phyloP scores from a whole-genome alignment of 2,329 filamentous ascomycete genomes.

The Thermomyces lanuginosus region DNA sequence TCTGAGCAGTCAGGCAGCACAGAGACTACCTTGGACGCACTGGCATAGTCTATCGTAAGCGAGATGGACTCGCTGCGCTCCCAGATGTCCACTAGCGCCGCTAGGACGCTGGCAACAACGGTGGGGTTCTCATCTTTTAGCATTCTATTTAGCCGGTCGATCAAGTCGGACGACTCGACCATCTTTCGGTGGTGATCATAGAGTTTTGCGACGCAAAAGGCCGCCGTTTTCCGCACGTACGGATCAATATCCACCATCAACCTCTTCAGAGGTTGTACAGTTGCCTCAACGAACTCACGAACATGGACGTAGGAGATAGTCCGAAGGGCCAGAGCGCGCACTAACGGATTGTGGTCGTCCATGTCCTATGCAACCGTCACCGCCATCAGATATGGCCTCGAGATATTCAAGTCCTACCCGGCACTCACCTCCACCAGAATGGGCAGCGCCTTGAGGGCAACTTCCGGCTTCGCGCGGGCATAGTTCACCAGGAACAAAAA shows the following conservation, averaged over 20 bases:
- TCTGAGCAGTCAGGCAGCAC: constrained; percentile 95
- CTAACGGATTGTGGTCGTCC: constrained; percentile 80
- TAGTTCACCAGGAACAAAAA: constrained; percentile 97
- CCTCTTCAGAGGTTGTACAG: constrained; percentile 65
- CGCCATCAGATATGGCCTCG: neutral
- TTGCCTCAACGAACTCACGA: constrained; percentile 83
- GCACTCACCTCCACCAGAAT: constrained; percentile 55
- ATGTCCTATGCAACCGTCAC: constrained; percentile 49
- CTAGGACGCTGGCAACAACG: constrained; percentile 85
- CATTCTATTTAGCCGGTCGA: constrained; percentile 77
- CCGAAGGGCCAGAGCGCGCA: constrained; percentile 76
- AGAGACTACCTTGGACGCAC: constrained; percentile 94
- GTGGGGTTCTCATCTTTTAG: constrained; percentile 93
- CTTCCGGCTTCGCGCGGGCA: constrained; percentile 80
- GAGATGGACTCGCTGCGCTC: constrained; percentile 95
- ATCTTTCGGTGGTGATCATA: constrained; percentile 89
- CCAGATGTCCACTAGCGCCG: constrained; percentile 93
- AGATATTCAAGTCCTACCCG: neutral
- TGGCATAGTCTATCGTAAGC: constrained; percentile 91
- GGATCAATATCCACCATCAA: constrained; percentile 76
- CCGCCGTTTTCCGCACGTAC: constrained; percentile 93
- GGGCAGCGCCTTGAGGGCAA: constrained; percentile 81
- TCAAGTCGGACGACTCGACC: constrained; percentile 81
- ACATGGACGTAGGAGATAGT: constrained; percentile 98
- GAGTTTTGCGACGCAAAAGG: constrained; percentile 89